These are phyloP conservation scores for Coemansia sp. DNA, from an alignment of 192 early-diverging fungal genomes.

Conservation along the genomic window DNA sequence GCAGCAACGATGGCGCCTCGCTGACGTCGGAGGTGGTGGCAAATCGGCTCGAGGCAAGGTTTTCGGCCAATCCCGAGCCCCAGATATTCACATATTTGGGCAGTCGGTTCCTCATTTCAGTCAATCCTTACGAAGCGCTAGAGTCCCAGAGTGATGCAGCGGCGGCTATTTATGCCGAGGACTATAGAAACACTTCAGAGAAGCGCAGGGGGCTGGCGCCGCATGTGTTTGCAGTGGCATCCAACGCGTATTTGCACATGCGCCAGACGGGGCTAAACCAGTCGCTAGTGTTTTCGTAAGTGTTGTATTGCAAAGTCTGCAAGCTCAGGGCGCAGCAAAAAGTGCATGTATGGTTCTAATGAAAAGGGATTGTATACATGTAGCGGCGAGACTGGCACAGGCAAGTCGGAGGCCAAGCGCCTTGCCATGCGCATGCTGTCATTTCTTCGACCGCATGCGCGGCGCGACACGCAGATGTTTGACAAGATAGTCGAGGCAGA, in stretches of 20 bases:
- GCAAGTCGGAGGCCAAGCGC: slow-evolving; percentile 80
- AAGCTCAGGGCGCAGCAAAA: not conserved
- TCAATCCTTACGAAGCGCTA: slow-evolving; percentile 65
- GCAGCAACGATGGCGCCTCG: slow-evolving; percentile 50
- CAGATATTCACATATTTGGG: slow-evolving; percentile 69
- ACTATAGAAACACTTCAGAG: slow-evolving; percentile 65
- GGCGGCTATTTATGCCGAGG: slow-evolving; percentile 71
- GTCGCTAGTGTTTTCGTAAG: slow-evolving; percentile 83
- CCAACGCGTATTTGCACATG: slow-evolving; percentile 87
- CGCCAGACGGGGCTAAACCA: slow-evolving; percentile 85
- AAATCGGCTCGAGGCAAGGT: slow-evolving; percentile 57
- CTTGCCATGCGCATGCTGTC: slow-evolving; percentile 67
- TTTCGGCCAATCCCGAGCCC: slow-evolving; percentile 45
- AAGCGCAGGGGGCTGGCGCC: slow-evolving; percentile 59
- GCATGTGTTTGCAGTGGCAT: slow-evolving; percentile 84
- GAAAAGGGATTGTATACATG: slow-evolving; percentile 26
- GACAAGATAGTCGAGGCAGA: slow-evolving; percentile 69
- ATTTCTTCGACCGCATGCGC: slow-evolving; percentile 65
- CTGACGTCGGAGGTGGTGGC: slow-evolving; percentile 40
- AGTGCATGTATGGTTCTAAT: not conserved
- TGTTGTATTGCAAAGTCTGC: not conserved
- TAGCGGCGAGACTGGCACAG: slow-evolving; percentile 81
- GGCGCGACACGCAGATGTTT: slow-evolving; percentile 70
- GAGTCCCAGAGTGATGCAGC: slow-evolving; percentile 61
- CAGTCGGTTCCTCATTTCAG: slow-evolving; percentile 65